Conservation (phyloP, 306 rosid genomes). For the Acacia melanoxylon region DNA sequence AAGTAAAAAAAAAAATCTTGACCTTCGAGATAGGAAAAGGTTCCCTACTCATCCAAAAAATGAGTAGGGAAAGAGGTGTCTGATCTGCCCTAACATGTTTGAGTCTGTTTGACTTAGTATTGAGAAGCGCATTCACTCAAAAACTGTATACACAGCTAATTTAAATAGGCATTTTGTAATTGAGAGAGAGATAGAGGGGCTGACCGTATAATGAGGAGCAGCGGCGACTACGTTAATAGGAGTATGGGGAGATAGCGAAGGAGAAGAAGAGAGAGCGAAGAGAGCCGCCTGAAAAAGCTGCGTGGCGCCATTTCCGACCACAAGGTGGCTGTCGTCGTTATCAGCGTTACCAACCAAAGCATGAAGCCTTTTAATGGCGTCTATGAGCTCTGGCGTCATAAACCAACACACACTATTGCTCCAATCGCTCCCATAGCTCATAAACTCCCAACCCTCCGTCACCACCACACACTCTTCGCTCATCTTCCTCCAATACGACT, state of each 20-base stretch:
- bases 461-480: constrained; percentile 56
- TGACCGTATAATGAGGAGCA: constrained; percentile 68
- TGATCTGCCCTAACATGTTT: no score
- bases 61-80: no score
- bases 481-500: constrained; percentile 56
- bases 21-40: no score
- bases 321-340: constrained; percentile 45
- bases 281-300: constrained; percentile 70
- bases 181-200: not conserved
- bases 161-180: no score
- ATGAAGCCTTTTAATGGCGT: constrained; percentile 53
- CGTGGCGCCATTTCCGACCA: constrained; percentile 75
- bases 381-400: constrained; percentile 53
- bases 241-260: not conserved
- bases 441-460: constrained; percentile 52
- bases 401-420: constrained; percentile 57
- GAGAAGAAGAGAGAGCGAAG: constrained; percentile 46
- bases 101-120: no score
- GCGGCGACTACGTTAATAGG: constrained; percentile 69
- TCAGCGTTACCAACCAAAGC: constrained; percentile 61
- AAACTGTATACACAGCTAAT: no score
- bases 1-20: no score
- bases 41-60: no score
- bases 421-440: constrained; percentile 56
- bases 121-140: no score